A percentile compares a stretch with the other conserved stretches of the same genome.
These are phyloP conservation scores for Craterostigma plantagineum DNA, from an alignment of 257 asterid genomes.

Conservation along the genomic window DNA sequence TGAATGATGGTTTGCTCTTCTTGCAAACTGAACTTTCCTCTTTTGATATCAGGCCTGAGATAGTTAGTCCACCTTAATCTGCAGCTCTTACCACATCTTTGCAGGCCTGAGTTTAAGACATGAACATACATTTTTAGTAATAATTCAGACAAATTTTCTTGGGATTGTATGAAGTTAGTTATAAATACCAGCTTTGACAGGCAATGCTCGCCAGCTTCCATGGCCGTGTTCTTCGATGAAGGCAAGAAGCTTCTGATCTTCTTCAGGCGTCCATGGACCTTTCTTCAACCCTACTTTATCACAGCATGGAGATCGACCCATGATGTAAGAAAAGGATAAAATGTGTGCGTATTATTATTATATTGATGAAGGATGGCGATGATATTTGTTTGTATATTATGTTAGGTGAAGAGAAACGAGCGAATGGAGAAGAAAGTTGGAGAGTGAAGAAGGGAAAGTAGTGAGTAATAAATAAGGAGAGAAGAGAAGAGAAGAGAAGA, in stretches of 20 bases:
- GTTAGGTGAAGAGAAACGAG: too few relatives aligned
- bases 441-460: not conserved
- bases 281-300: conserved; percentile 49
- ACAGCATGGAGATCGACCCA: conserved; percentile 68
- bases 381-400: too few relatives aligned
- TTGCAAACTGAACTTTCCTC: conserved; percentile 45
- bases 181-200: conserved; percentile 34
- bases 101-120: conserved; percentile 20
- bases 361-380: too few relatives aligned
- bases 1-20: conserved; percentile 58
- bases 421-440: too few relatives aligned
- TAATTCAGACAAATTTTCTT: too few relatives aligned
- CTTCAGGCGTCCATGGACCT: conserved; percentile 74
- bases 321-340: conserved; percentile 4
- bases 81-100: conserved; percentile 61
- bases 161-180: too few relatives aligned
- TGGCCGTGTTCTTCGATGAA: conserved; percentile 49
- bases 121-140: too few relatives aligned
- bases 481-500: too few relatives aligned
- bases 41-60: conserved; percentile 49
- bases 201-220: conserved; percentile 69
- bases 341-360: too few relatives aligned
- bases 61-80: conserved; percentile 53
- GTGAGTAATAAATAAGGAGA: not conserved
- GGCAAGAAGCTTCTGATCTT: conserved; percentile 49